Evolutionary conservation across 164 flowering plant species (phyloP).

Genomic region (Annona squamosa): DNA sequence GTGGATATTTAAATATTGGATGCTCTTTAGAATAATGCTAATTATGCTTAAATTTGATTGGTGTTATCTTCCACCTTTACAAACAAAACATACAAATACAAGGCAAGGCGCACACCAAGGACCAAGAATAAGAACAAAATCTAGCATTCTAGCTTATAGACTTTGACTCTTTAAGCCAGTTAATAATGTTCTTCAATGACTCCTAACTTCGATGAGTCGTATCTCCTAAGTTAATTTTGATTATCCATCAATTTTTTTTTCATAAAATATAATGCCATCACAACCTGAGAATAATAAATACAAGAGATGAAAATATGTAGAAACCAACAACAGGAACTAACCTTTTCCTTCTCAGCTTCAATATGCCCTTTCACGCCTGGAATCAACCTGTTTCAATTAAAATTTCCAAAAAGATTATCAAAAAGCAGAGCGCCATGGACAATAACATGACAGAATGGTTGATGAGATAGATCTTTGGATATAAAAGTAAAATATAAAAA

Average conservation of each 20-base stretch:
- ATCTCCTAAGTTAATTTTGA: too few relatives aligned
- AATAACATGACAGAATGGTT: too few relatives aligned
- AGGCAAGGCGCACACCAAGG: neutral
- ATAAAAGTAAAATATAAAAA: neutral
- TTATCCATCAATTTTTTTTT: neutral
- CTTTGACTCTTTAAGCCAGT: neutral
- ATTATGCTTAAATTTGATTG: too few relatives aligned
- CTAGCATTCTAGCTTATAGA: neutral
- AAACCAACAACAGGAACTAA: slow-evolving; percentile 8
- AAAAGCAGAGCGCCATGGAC: neutral
- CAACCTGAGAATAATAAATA: neutral
- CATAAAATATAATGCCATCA: neutral
- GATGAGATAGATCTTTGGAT: too few relatives aligned
- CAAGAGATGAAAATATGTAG: neutral
- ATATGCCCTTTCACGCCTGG: slow-evolving; percentile 67
- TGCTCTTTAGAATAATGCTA: too few relatives aligned
- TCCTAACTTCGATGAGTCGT: neutral
- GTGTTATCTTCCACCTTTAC: neutral
- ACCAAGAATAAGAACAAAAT: neutral
- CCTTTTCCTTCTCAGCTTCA: slow-evolving; percentile 88
- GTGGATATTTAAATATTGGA: too few relatives aligned
- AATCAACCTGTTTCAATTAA: slow-evolving; percentile 41
- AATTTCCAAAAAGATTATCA: neutral
- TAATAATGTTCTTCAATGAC: neutral
- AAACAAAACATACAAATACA: neutral